A percentile compares a stretch with the other conserved stretches of the same genome.
phyloP scores from a whole-genome alignment of 805 yeast species.

The Helenozyma baotianmanensis region DNA sequence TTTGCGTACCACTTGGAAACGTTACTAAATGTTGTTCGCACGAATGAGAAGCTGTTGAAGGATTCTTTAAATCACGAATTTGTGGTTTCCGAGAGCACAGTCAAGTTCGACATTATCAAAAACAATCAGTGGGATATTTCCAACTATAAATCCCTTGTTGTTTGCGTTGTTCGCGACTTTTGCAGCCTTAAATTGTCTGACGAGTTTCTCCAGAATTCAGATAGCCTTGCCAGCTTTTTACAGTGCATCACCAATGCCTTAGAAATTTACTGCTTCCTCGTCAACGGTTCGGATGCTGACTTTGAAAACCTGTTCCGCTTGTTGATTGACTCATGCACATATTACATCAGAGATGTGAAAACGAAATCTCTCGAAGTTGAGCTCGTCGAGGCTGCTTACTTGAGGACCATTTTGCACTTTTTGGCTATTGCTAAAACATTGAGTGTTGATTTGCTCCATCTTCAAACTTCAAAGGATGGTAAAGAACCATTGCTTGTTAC shows the following conservation, averaged over 20 bases:
- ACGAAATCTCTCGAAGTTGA: constrained; percentile 20
- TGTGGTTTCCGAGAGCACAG: constrained; percentile 48
- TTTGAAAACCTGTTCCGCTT: constrained; percentile 43
- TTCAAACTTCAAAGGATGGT: constrained; percentile 28
- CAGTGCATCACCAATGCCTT: constrained; percentile 37
- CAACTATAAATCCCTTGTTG: constrained; percentile 55
- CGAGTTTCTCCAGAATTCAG: constrained; percentile 17
- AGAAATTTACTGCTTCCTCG: constrained; percentile 36
- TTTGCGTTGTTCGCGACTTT: constrained; percentile 45
- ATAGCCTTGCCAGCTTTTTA: constrained; percentile 17
- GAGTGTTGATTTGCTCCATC: constrained; percentile 23
- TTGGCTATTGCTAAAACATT: constrained; percentile 27
- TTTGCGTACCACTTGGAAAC: constrained; percentile 60
- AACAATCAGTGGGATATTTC: constrained; percentile 48
- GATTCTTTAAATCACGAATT: constrained; percentile 54
- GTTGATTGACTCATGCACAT: constrained; percentile 33
- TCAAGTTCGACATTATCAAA: constrained; percentile 37
- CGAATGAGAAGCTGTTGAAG: constrained; percentile 39
- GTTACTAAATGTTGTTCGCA: constrained; percentile 47
- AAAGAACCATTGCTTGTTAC: constrained; percentile 31
- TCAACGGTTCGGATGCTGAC: constrained; percentile 56
- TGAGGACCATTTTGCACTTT: constrained; percentile 25
- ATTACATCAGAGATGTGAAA: constrained; percentile 14
- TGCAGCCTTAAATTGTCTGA: constrained; percentile 25
- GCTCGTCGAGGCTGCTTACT: constrained; percentile 22